phyloP scores from a whole-genome alignment of 805 yeast genomes.

The Candida tammaniensis region DNA sequence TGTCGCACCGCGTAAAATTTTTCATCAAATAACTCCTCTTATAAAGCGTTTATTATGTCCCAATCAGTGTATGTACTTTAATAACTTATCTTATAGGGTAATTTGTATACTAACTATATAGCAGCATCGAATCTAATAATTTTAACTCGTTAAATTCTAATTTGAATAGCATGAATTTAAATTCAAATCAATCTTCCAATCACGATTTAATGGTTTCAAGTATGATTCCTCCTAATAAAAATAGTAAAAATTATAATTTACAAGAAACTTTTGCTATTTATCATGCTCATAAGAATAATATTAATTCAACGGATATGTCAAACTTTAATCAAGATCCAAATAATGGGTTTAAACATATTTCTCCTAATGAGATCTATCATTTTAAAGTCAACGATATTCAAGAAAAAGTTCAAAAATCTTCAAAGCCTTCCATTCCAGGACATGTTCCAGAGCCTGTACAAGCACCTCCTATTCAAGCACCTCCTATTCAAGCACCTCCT shows the following conservation, averaged over 20 bases:
- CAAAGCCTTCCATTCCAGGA: too few species aligned
- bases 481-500: too few species aligned
- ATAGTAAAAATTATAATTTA: conserved; percentile 45
- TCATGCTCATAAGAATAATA: conserved; percentile 28
- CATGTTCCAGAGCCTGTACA: too few species aligned
- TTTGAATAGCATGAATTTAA: neutral
- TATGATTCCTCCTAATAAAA: conserved; percentile 40
- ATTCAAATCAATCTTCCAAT: neutral
- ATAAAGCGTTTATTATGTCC: conserved; percentile 6
- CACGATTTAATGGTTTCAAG: too few species aligned
- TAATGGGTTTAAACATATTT: neutral
- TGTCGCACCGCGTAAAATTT: conserved; percentile 7
- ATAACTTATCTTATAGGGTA: too few species aligned
- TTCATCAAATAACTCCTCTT: conserved; percentile 3
- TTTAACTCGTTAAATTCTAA: conserved; percentile 1
- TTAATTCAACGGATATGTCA: conserved; percentile 1
- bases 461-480: too few species aligned
- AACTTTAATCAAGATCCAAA: neutral
- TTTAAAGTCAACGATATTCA: neutral
- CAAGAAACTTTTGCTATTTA: conserved; percentile 55
- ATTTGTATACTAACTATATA: too few species aligned
- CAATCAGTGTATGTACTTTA: conserved; percentile 8
- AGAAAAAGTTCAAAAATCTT: too few species aligned
- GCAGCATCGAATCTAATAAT: conserved; percentile 3
- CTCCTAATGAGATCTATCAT: conserved; percentile 3